Evolutionary conservation across 257 asterid species (phyloP).

Genomic region (Lycium barbarum): DNA sequence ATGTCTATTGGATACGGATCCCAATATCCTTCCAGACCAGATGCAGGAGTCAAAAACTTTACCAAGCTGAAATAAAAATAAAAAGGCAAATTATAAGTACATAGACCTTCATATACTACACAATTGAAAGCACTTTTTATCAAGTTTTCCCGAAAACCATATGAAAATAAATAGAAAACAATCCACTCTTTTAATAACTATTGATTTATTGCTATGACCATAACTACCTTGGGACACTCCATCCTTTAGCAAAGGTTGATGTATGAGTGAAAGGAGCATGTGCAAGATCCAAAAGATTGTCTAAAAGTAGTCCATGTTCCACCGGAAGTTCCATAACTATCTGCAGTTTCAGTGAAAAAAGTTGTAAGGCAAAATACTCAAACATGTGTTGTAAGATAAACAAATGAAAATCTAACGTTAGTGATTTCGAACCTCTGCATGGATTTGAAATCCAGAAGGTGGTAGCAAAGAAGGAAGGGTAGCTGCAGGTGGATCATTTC

Average conservation of each 20-base stretch:
- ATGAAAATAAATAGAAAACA: background rate
- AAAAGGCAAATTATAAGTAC: background rate
- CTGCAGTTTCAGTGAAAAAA: slow-evolving; percentile 47
- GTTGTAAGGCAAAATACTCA: slow-evolving; percentile 14
- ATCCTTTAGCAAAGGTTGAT: slow-evolving; percentile 95
- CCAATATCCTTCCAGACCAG: slow-evolving; percentile 94
- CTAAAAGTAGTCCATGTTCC: slow-evolving; percentile 88
- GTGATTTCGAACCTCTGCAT: slow-evolving; percentile 73
- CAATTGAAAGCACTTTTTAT: background rate
- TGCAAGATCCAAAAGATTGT: slow-evolving; percentile 96
- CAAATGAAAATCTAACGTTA: background rate
- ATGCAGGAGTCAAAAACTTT: slow-evolving; percentile 80
- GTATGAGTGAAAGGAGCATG: slow-evolving; percentile 98
- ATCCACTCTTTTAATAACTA: background rate
- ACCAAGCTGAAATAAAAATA: slow-evolving; percentile 68
- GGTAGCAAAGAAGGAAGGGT: slow-evolving; percentile 75
- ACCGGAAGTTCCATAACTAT: slow-evolving; percentile 95
- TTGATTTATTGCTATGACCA: background rate
- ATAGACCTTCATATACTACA: background rate
- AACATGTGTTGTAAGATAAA: background rate
- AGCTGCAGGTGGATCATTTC: slow-evolving; percentile 82
- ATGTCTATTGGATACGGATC: slow-evolving; percentile 96
- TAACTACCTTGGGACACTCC: slow-evolving; percentile 85
- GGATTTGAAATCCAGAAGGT: slow-evolving; percentile 88
- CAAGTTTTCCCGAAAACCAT: background rate